phyloP scores from a whole-genome alignment of 2,329 filamentous ascomycete species.

The Apiospora malaysiana region DNA sequence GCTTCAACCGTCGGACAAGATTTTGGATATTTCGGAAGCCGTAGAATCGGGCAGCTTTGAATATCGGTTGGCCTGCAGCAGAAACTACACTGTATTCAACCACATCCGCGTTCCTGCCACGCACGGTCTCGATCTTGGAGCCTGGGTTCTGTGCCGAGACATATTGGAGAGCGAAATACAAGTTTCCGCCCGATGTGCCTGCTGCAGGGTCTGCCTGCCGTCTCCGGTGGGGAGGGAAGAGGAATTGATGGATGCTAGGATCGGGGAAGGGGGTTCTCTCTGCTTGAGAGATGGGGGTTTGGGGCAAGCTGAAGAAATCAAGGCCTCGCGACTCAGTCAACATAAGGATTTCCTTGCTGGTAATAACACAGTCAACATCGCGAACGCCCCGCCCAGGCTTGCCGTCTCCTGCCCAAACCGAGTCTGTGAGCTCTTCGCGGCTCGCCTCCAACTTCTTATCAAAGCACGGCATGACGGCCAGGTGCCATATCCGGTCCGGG shows the following conservation, averaged over 20 bases:
- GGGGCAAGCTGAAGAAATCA: slow-evolving; percentile 75
- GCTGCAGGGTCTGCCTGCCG: slow-evolving; percentile 58
- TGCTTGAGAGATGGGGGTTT: slow-evolving; percentile 54
- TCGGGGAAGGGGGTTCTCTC: slow-evolving; percentile 73
- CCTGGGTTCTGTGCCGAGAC: slow-evolving; percentile 74
- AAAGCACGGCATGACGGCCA: slow-evolving; percentile 98
- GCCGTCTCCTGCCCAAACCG: slow-evolving; percentile 67
- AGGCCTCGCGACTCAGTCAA: slow-evolving; percentile 82
- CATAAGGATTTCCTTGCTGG: slow-evolving; percentile 91
- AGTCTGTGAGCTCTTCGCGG: slow-evolving; percentile 86
- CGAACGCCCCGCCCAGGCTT: slow-evolving; percentile 65
- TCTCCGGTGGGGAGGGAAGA: slow-evolving; percentile 65
- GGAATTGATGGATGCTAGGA: slow-evolving; percentile 69
- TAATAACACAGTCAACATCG: slow-evolving; percentile 98
- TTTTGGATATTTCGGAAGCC: slow-evolving; percentile 99
- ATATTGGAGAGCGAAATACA: slow-evolving; percentile 82
- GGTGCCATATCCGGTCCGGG: slow-evolving; percentile 86
- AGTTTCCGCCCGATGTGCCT: slow-evolving; percentile 87
- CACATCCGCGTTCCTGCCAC: slow-evolving; percentile 90
- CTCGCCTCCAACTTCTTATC: slow-evolving; percentile 99
- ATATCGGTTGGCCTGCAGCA: slow-evolving; percentile 61
- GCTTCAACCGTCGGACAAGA: slow-evolving; percentile 89
- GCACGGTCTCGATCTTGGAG: slow-evolving; percentile 71
- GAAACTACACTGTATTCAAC: slow-evolving; percentile 79
- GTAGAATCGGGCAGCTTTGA: slow-evolving; percentile 90